A percentile compares a stretch with the other conserved stretches of the same genome.
Conservation (phyloP, 2,329 filamentous ascomycete species). For the Colletotrichum orchidophilum region DNA sequence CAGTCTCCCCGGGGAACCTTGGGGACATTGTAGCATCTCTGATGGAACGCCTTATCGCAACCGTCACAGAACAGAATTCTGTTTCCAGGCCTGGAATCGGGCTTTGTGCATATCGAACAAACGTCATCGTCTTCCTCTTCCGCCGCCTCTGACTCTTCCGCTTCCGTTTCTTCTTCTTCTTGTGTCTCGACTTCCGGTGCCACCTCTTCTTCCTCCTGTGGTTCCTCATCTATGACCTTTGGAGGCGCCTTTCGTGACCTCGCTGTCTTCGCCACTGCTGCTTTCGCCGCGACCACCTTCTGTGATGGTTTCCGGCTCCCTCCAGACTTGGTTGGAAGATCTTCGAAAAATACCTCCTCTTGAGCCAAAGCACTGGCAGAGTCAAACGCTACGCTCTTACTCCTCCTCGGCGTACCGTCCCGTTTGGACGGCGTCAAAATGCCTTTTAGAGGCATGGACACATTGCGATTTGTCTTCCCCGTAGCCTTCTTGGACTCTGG, state of each 20-base stretch:
- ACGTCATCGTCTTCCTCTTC: conserved; percentile 61
- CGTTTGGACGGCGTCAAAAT: conserved; percentile 66
- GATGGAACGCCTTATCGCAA: conserved; percentile 70
- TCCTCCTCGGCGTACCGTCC: conserved; percentile 43
- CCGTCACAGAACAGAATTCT: conserved; percentile 72
- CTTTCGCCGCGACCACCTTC: conserved; percentile 33
- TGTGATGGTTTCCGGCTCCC: conserved; percentile 35
- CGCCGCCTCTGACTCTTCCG: conserved; percentile 34
- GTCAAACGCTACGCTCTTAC: conserved; percentile 68
- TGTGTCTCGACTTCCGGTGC: conserved; percentile 21
- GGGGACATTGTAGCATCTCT: conserved; percentile 66
- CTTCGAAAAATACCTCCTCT: conserved; percentile 61
- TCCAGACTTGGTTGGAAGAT: conserved; percentile 54
- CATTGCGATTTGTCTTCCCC: background rate
- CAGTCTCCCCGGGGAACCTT: conserved; percentile 70
- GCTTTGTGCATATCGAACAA: conserved; percentile 66
- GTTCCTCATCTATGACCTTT: conserved; percentile 13
- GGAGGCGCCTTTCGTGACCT: conserved; percentile 24
- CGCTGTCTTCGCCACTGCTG: conserved; percentile 17
- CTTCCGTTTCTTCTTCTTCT: conserved; percentile 4
- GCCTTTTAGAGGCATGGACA: conserved; percentile 53
- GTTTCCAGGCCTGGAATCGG: conserved; percentile 66
- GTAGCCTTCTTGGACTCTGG: conserved; percentile 11
- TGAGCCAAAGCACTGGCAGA: conserved; percentile 36
- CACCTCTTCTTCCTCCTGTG: conserved; percentile 5